phyloP scores from a whole-genome alignment of 2,329 filamentous ascomycete species.

The Cladophialophora bantiana region DNA sequence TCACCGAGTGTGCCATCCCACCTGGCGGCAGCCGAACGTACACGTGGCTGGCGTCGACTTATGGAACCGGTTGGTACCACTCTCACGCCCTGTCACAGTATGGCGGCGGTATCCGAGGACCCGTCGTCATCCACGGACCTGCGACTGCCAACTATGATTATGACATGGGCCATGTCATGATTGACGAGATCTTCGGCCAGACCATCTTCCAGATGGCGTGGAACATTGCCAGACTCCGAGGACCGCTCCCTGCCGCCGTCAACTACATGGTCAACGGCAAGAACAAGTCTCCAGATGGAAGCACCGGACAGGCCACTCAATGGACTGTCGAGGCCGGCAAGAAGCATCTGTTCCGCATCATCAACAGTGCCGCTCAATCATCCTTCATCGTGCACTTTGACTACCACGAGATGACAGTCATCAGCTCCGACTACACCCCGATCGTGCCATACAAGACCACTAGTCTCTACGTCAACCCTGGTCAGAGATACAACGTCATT shows the following conservation, averaged over 20 bases:
- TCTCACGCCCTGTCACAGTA: slow-evolving; percentile 60
- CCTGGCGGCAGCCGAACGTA: slow-evolving; percentile 63
- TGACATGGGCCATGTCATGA: slow-evolving; percentile 38
- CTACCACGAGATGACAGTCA: slow-evolving; percentile 49
- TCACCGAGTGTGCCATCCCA: slow-evolving; percentile 61
- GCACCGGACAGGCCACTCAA: slow-evolving; percentile 28
- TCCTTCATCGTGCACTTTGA: slow-evolving; percentile 52
- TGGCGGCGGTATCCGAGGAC: slow-evolving; percentile 40
- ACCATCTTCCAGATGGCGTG: slow-evolving; percentile 38
- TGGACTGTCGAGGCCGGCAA: slow-evolving; percentile 39
- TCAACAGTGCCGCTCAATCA: slow-evolving; percentile 38
- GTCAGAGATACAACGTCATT: slow-evolving; percentile 44
- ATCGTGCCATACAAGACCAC: slow-evolving; percentile 58
- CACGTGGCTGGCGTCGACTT: slow-evolving; percentile 52
- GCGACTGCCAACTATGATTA: slow-evolving; percentile 39
- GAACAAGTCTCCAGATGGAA: slow-evolving; percentile 37
- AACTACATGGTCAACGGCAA: slow-evolving; percentile 41
- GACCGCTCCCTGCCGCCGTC: slow-evolving; percentile 28
- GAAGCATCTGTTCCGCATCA: slow-evolving; percentile 41
- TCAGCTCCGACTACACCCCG: slow-evolving; percentile 48
- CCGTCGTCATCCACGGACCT: slow-evolving; percentile 41
- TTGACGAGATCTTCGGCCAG: slow-evolving; percentile 37
- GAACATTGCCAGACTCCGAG: slow-evolving; percentile 34
- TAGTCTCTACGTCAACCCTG: slow-evolving; percentile 69
- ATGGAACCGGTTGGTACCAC: slow-evolving; percentile 67